These are phyloP conservation scores for Rhizopogon rudus DNA, from an alignment of 768 basidiomycete species.

Conservation along the genomic window DNA sequence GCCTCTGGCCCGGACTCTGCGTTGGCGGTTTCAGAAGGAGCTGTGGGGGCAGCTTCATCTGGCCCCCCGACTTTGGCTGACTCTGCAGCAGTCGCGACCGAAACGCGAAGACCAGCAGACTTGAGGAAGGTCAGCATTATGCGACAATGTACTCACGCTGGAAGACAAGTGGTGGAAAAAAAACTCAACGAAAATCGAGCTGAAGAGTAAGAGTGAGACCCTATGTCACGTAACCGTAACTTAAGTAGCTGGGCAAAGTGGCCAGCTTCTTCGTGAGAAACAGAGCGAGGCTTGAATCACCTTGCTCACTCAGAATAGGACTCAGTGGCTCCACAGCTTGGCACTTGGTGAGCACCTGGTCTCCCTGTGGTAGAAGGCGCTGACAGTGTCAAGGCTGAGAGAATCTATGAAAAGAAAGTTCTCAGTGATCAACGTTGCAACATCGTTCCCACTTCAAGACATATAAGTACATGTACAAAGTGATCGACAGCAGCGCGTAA, in stretches of 20 bases:
- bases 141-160: background rate
- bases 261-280: slow-evolving; percentile 26
- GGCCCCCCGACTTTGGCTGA: background rate
- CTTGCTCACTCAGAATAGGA: slow-evolving; percentile 1
- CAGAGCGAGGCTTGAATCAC: background rate
- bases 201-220: background rate
- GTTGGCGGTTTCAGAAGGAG: background rate
- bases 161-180: background rate
- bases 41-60: background rate
- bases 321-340: background rate
- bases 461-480: background rate
- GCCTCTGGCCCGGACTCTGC: slow-evolving; percentile 7
- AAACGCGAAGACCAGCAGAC: slow-evolving; percentile 6
- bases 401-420: background rate
- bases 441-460: background rate
- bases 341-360: background rate
- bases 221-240: slow-evolving; percentile 21
- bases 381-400: background rate
- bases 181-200: slow-evolving; percentile 3
- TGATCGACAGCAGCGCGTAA: slow-evolving; percentile 1
- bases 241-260: background rate
- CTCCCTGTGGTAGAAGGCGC: background rate
- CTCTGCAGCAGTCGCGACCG: background rate
- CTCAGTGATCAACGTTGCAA: background rate
- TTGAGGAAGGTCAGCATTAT: slow-evolving; percentile 24